Evolutionary conservation across 1,284 basidiomycete species (phyloP).

Genomic region (Austropuccinia psidii): DNA sequence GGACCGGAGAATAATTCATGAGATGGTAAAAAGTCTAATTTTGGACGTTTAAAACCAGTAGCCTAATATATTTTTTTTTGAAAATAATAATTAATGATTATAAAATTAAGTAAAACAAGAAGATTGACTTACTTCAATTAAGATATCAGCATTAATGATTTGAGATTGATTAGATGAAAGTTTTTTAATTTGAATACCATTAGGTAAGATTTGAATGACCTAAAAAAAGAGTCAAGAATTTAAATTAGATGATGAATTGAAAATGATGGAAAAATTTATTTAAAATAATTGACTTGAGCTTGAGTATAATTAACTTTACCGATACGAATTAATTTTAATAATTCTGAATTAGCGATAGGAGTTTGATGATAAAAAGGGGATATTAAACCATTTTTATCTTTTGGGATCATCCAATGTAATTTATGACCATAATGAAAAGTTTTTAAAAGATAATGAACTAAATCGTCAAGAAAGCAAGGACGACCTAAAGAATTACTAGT

Average conservation of each 20-base stretch:
- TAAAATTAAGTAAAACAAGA: background rate
- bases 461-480: conserved; percentile 6
- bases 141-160: conserved; percentile 14
- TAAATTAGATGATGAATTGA: too few relatives aligned
- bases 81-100: background rate
- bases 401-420: conserved; percentile 14
- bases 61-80: conserved; percentile 4
- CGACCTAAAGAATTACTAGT: background rate
- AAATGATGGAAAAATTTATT: too few relatives aligned
- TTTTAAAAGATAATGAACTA: background rate
- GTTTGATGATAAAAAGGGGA: conserved; percentile 16
- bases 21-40: conserved; percentile 10
- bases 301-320: conserved; percentile 10
- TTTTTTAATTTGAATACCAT: background rate
- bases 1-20: background rate
- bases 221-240: background rate
- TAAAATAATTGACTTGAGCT: conserved; percentile 16
- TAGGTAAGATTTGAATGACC: conserved; percentile 1
- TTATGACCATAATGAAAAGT: conserved; percentile 22
- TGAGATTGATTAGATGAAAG: background rate
- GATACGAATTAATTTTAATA: conserved; percentile 14
- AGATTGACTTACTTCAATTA: conserved; percentile 17
- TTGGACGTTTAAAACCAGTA: conserved; percentile 23
- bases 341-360: conserved; percentile 27
- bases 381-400: background rate